Base-by-base conservation (phyloP, 2,329 filamentous ascomycete species). In the Teratosphaeria destructans region DNA sequence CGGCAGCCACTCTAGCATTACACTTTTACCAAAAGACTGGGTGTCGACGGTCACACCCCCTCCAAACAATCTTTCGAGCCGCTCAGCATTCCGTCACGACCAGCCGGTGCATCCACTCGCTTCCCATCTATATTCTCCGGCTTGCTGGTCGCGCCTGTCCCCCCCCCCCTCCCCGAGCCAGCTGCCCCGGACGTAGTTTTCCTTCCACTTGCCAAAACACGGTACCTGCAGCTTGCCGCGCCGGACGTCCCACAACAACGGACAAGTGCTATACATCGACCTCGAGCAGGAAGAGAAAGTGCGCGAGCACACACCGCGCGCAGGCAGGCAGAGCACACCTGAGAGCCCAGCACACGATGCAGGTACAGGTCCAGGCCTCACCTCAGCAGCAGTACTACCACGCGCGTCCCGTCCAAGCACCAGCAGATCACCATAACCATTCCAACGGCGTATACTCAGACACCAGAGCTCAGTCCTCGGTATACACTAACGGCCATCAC, bases 401-500 rank as follows among this genome's bases (percentile, higher is more conserved):
- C 57, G 57, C 52, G 23, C 57, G 49, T 29, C 57, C 57, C 39
- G 12, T 49, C 29, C 57, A 55, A 19, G 11, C 52, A 19, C 55
- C 53, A 27, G 19, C 49, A 58, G 55, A 55, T 52, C 43, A 52
- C 27, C 47, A 57, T 39, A 57, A 35, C 57, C 54, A 56, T 58
- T 26, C 58, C 56, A 62, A 54, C 56, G 55, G 55, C n/a, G 27
- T 35, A 55, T 35, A 59, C 34, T n/a, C 57, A 58, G 47, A 16
- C 23, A 34, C 27, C 52, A 49, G 34, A 34, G 19, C 52, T n/a
- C 57, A 58, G 52, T 32, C 54, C 55, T 35, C 57, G 56, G 63
- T 60, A 26, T 60, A 64, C 54, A 61, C 61, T 53, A 66, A 65
- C 61, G 62, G 63, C 39, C 8, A n/a, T 49, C 60, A 64, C 23